Evolutionary conservation across 768 basidiomycete genomes (phyloP), one percentile per base, ranked within the genome.

Genomic region (Arthromyces matolae): DNA sequence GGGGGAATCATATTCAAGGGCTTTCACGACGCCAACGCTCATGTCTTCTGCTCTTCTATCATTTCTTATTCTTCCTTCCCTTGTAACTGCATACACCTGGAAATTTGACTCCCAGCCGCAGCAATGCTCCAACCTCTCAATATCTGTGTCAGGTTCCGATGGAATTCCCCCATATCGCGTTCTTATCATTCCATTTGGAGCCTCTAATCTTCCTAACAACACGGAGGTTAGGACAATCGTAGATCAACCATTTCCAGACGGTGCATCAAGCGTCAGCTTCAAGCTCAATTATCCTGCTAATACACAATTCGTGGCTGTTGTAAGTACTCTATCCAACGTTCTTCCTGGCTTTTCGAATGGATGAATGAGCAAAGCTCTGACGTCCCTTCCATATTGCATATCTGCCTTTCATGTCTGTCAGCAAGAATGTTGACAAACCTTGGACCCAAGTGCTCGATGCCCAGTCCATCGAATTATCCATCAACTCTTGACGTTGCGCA

Each of bases 241-340:
- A 41, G 76, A 77, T 55, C 62, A 79, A 10, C 61, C 73, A 4
- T 89, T 89, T 58, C 50, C 66, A 16, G 74, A 64, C 22, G 57
- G 63, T 20, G 60, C 64, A 5, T 68, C 61, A 2, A 67, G 71
- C 19, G 55, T 79, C 23, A 71, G 62, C 29, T 84, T 89, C 61
- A 64, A 76, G 59, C 72, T 89, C 43, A 75, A 72, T 23, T 90
- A 76, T 60, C 88, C 88, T 0, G 71, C 65, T 39, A 73, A 79
- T 59, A 85, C 86, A 3, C 82, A 86, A 57, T 83, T 91, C 45
- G 85, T 90, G 20, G 81, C 83, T 4, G 83, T 89, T 58, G 87
- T 88, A 57, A 67, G 84, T 80, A 5, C n/a, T 31, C 40, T 25
- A 34, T 55, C 27, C 18, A 39, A 14, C n/a, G n/a, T n/a, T n/a